phyloP scores from a whole-genome alignment of 2,329 filamentous ascomycete genomes.

The Lizonia empirigonia region DNA sequence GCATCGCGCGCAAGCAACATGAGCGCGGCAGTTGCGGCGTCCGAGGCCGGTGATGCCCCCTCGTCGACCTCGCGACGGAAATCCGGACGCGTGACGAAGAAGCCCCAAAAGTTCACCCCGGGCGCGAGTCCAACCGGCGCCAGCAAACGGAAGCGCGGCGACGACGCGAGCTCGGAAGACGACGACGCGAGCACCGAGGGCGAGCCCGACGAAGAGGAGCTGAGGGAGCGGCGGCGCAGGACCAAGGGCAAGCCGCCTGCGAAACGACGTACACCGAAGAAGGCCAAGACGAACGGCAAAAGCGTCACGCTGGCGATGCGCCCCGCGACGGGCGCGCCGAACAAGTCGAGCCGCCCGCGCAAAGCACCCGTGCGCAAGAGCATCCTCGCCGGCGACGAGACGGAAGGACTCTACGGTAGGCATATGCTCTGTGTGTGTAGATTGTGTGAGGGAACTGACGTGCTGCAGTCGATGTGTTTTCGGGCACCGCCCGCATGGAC shows the following conservation, averaged over 20 bases:
- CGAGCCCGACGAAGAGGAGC: constrained; percentile 49
- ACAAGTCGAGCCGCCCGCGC: constrained; percentile 51
- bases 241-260: constrained; percentile 36
- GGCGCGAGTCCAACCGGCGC: constrained; percentile 37
- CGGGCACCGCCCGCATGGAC: constrained; percentile 59
- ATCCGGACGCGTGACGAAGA: constrained; percentile 50
- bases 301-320: constrained; percentile 61
- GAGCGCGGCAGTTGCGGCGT: constrained; percentile 37
- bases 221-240: constrained; percentile 44
- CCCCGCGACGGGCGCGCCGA: constrained; percentile 49
- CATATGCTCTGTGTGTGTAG: not conserved
- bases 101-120: constrained; percentile 42
- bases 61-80: constrained; percentile 45
- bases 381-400: constrained; percentile 56
- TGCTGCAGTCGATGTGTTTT: constrained; percentile 63
- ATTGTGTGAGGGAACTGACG: constrained; percentile 5
- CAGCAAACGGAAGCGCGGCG: constrained; percentile 46
- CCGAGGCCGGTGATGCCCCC: constrained; percentile 31
- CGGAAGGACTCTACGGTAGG: constrained; percentile 63
- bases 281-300: constrained; percentile 61
- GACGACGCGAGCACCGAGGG: constrained; percentile 43
- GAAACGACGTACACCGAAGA: constrained; percentile 55
- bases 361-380: constrained; percentile 60
- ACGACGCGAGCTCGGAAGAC: constrained; percentile 35
- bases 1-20: constrained; percentile 35